Evolutionary conservation across 2,329 filamentous ascomycete genomes (phyloP).

Genomic region (Clarireedia homoeocarpa): DNA sequence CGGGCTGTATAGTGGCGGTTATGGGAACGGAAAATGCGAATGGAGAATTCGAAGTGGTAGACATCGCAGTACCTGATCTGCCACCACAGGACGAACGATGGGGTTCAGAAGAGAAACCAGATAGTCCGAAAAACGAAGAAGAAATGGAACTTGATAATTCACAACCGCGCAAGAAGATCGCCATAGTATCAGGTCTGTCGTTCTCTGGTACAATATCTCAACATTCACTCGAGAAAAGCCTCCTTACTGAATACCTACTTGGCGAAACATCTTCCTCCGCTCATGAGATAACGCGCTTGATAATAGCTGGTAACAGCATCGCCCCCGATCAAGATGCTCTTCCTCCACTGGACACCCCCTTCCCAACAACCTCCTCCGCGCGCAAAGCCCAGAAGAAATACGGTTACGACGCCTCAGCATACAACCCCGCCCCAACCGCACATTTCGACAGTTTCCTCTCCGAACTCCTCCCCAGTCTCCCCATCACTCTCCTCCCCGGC

Average conservation of each 20-base stretch:
- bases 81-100: constrained; percentile 75
- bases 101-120: constrained; percentile 51
- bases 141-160: constrained; percentile 49
- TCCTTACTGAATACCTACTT: constrained; percentile 80
- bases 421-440: constrained; percentile 78
- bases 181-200: constrained; percentile 79
- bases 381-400: constrained; percentile 64
- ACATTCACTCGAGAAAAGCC: constrained; percentile 65
- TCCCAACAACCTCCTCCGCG: constrained; percentile 26
- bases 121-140: constrained; percentile 36
- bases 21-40: constrained; percentile 89
- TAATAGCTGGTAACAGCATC: constrained; percentile 90
- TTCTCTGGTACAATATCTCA: constrained; percentile 69
- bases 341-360: constrained; percentile 24
- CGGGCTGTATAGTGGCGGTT: constrained; percentile 88
- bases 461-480: constrained; percentile 74
- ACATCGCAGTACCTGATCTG: constrained; percentile 81
- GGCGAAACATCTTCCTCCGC: constrained; percentile 64
- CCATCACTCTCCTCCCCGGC: constrained; percentile 83
- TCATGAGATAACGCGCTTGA: constrained; percentile 66
- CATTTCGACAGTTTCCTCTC: constrained; percentile 79
- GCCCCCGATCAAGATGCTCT: constrained; percentile 23
- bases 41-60: constrained; percentile 87
- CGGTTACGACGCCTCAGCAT: constrained; percentile 82
- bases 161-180: constrained; percentile 51